These are phyloP conservation scores for Sphaerulina musiva DNA, from an alignment of 2,329 filamentous ascomycete species.

Conservation along the genomic window DNA sequence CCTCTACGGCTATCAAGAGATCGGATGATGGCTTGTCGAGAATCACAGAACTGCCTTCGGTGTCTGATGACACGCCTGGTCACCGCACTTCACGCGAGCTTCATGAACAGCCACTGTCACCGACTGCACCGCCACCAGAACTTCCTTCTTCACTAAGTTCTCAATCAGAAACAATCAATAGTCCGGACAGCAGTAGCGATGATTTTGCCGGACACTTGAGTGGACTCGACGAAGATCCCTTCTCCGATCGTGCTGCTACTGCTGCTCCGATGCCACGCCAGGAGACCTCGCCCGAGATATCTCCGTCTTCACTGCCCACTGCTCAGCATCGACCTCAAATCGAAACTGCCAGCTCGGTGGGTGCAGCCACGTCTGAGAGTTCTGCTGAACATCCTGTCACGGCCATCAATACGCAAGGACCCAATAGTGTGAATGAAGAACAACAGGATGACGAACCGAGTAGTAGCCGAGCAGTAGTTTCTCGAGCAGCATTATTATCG, in stretches of 20 bases:
- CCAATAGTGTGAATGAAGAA: not conserved
- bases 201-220: constrained; percentile 10
- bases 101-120: not conserved
- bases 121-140: not conserved
- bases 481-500: not conserved
- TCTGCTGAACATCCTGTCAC: not conserved
- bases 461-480: not conserved
- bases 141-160: not conserved
- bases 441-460: not conserved
- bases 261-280: not conserved
- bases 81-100: not conserved
- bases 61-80: not conserved
- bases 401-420: not conserved
- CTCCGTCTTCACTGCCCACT: not conserved
- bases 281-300: not conserved
- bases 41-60: constrained; percentile 3
- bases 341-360: not conserved
- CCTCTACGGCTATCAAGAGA: not conserved
- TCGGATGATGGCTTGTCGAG: constrained; percentile 1
- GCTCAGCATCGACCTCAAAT: not conserved
- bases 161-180: not conserved
- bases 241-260: constrained; percentile 4
- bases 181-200: constrained; percentile 4
- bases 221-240: constrained; percentile 15
- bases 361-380: not conserved